These are phyloP conservation scores for Hanseniaspora occidentalis DNA, from an alignment of 805 yeast species.

Conservation along the genomic window DNA sequence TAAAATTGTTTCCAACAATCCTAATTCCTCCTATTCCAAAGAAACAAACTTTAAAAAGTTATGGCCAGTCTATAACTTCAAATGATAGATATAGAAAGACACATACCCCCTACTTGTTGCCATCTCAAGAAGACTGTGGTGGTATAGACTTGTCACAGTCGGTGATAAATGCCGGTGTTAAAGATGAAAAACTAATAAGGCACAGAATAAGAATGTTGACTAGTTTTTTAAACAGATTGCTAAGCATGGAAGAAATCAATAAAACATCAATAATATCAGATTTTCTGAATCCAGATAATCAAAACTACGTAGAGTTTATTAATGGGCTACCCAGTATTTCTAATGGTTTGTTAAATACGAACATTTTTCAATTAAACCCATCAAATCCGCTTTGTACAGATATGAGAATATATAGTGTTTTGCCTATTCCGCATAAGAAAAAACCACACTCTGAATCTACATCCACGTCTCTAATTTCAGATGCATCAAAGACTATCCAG, in stretches of 20 bases:
- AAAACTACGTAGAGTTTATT: conserved; percentile 23
- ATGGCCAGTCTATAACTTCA: conserved; percentile 21
- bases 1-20: conserved; percentile 65
- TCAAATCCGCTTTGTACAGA: conserved; percentile 25
- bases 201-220: conserved; percentile 25
- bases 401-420: conserved; percentile 17
- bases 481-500: conserved; percentile 2
- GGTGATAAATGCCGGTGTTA: conserved; percentile 18
- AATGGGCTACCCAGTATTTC: conserved; percentile 24
- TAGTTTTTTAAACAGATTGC: conserved; percentile 20
- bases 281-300: conserved; percentile 23
- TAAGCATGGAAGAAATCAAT: conserved; percentile 17
- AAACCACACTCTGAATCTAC: not conserved
- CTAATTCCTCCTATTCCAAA: conserved; percentile 93
- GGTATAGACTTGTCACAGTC: conserved; percentile 21
- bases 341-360: conserved; percentile 18
- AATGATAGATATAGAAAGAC: not conserved
- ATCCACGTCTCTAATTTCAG: conserved; percentile 14
- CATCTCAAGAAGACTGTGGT: conserved; percentile 18
- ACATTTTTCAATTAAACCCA: conserved; percentile 23
- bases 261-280: conserved; percentile 22
- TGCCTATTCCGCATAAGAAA: conserved; percentile 17
- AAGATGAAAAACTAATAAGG: conserved; percentile 23
- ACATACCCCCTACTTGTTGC: conserved; percentile 11
- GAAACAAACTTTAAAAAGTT: conserved; percentile 37